Base-by-base conservation (phyloP, 208 protist species). In the Trypanosoma boissoni region DNA sequence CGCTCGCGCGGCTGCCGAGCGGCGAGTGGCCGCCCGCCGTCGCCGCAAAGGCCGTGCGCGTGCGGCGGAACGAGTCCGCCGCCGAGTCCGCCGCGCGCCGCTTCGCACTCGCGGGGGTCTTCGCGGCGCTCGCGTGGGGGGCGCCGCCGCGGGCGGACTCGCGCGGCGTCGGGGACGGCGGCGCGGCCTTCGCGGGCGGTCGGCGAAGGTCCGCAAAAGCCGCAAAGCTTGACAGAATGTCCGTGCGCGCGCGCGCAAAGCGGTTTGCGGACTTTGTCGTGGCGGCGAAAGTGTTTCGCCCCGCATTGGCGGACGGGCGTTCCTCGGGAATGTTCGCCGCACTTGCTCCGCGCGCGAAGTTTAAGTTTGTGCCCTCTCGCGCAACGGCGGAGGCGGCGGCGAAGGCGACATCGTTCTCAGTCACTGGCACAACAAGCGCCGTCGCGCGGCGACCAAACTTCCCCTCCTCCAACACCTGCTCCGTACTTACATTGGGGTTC, bases 331-430 rank as follows among this genome's bases (percentile, higher is more conserved):
- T 23, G 20, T 58, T 21, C 14, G 45, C 58, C 9, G 51, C 42
- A 45, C 66, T 78, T 64, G 68, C 65, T 31, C 73, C 71, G 20
- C 78, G 81, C 8, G 58, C 53, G 32, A 74, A 83, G 66, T 88
- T 84, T 65, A 78, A 85, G 8, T 49, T 62, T 2, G 77, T 74
- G 23, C 72, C 68, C n/a, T 68, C 63, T 45, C 73, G 68, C 12
- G 63, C 72, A 2, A 88, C 58, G 44, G 77, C 75, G 20, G 74
- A 76, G 63, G 45, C 75, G 28, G 77, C 78, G 36, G 76, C 81
- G 63, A 75, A 81, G 16, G 56, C 46, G 27, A 88, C 55, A 42
- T 88, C 81, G 44, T 43, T 68, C 8, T 82, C 81, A 6, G 78
- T 77, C 3, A 78, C 77, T 0, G 81, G 77, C 51, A 88, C 59